These are phyloP conservation scores for Fusarium kyushuense DNA, from an alignment of 2,329 filamentous ascomycete genomes.

Conservation along the genomic window DNA sequence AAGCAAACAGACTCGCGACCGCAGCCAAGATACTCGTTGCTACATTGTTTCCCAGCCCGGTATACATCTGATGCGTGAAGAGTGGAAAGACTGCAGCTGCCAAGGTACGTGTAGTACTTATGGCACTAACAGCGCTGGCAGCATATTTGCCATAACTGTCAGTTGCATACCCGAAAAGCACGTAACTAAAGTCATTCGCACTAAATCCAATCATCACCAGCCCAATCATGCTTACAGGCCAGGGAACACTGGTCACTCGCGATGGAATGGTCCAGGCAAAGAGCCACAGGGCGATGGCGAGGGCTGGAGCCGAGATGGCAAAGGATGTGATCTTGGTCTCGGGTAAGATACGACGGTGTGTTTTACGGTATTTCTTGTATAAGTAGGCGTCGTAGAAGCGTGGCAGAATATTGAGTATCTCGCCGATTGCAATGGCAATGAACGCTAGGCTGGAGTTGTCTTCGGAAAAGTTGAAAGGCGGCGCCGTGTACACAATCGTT, in stretches of 20 bases:
- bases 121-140: constrained; percentile 15
- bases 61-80: constrained; percentile 19
- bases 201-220: constrained; percentile 14
- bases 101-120: constrained; percentile 12
- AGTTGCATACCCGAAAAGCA: constrained; percentile 13
- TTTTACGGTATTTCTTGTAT: constrained; percentile 22
- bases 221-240: constrained; percentile 25
- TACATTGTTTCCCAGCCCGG: constrained; percentile 4
- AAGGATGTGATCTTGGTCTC: constrained; percentile 12
- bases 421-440: constrained; percentile 6
- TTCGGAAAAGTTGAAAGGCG: constrained; percentile 2
- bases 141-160: constrained; percentile 20
- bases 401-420: constrained; percentile 3
- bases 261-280: constrained; percentile 25
- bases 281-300: constrained; percentile 16
- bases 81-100: constrained; percentile 6
- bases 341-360: background rate
- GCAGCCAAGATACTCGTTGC: constrained; percentile 17
- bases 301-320: constrained; percentile 6
- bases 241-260: constrained; percentile 5
- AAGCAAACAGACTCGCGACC: constrained; percentile 10
- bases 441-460: constrained; percentile 14
- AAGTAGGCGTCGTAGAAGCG: constrained; percentile 6
- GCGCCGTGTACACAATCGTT: constrained; percentile 12
- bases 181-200: constrained; percentile 17